Percentiles rank a stretch among this genome's conserved stretches.
These are phyloP conservation scores for Elaeis oleifera DNA, from an alignment of 202 grass and related monocot species.

Conservation along the genomic window DNA sequence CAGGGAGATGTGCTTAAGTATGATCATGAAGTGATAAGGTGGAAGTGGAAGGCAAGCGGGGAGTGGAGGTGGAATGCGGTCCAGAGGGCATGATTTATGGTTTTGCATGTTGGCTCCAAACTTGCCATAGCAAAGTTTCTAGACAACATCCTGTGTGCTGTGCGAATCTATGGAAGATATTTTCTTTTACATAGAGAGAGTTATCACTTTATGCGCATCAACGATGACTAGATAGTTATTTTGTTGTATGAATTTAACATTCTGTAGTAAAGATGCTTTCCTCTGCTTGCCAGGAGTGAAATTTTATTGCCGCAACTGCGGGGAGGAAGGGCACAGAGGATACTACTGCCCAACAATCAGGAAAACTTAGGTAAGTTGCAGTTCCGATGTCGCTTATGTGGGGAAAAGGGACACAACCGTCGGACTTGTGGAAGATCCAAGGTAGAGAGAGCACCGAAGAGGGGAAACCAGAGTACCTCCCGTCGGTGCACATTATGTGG, in stretches of 20 bases:
- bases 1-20: too few relatives aligned
- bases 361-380: slow-evolving; percentile 23
- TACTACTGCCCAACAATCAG: slow-evolving; percentile 53
- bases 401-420: slow-evolving; percentile 55
- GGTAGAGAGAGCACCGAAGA: slow-evolving; percentile 22
- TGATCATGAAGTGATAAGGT: too few relatives aligned
- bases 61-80: too few relatives aligned
- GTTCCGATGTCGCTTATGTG: slow-evolving; percentile 62
- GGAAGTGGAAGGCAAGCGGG: too few relatives aligned
- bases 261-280: background rate
- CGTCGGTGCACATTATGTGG: slow-evolving; percentile 43
- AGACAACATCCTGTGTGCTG: too few relatives aligned
- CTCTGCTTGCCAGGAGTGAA: slow-evolving; percentile 56
- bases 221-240: background rate
- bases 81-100: too few relatives aligned
- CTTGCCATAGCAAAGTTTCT: too few relatives aligned
- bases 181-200: too few relatives aligned
- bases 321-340: slow-evolving; percentile 70
- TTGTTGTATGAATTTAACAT: background rate
- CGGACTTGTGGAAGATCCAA: slow-evolving; percentile 54
- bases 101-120: too few relatives aligned
- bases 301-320: slow-evolving; percentile 71
- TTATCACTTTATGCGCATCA: too few relatives aligned
- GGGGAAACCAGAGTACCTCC: background rate
- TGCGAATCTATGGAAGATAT: too few relatives aligned